phyloP scores from a whole-genome alignment of 2,329 filamentous ascomycete species.

The Harringtonia lauricola region DNA sequence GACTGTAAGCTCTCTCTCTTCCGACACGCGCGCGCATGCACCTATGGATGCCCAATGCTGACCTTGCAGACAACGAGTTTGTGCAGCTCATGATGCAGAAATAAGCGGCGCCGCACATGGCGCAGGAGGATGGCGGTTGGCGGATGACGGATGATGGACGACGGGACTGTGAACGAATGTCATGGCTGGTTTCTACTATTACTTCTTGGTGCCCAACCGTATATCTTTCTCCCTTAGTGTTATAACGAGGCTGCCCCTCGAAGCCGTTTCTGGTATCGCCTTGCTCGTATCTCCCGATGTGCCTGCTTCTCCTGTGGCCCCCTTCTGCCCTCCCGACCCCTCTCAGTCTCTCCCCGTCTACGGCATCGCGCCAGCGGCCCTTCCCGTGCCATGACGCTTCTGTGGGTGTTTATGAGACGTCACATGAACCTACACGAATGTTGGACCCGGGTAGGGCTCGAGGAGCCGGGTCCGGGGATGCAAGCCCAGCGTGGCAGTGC shows the following conservation, averaged over 20 bases:
- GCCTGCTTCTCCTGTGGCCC: background rate
- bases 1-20: slow-evolving; percentile 53
- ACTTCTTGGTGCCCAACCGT: background rate
- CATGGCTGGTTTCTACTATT: background rate
- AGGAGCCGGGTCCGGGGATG: slow-evolving; percentile 10
- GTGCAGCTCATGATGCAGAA: slow-evolving; percentile 96
- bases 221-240: background rate
- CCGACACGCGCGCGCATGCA: background rate
- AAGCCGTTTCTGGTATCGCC: background rate
- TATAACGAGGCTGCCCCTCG: background rate
- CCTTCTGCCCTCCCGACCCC: background rate
- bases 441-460: background rate
- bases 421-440: background rate
- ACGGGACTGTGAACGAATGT: slow-evolving; percentile 4
- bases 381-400: no score
- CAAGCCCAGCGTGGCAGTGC: slow-evolving; percentile 18
- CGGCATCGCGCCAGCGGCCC: no score
- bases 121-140: background rate
- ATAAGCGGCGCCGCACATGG: slow-evolving; percentile 33
- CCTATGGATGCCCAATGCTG: background rate
- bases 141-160: background rate
- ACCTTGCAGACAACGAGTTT: slow-evolving; percentile 70
- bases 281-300: background rate
- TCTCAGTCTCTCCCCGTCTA: no score
- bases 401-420: no score